Percentiles rank a stretch among this genome's conserved stretches.
Evolutionary conservation across 306 rosid species (phyloP).

Genomic region (Cucurbita moschata): DNA sequence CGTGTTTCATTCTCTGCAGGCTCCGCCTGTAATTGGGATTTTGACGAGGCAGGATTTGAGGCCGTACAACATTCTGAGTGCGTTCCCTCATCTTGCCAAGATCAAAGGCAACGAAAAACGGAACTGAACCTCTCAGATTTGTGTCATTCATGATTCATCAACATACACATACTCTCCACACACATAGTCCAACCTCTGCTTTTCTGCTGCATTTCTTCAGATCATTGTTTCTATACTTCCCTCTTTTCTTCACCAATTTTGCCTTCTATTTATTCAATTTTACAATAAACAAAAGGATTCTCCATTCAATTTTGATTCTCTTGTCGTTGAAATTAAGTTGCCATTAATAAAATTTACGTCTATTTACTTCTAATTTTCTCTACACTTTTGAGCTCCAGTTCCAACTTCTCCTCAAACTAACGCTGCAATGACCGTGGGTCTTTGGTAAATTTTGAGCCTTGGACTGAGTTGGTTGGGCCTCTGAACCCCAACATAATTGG

Average conservation of each 20-base stretch:
- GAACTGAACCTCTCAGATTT: slow-evolving; percentile 11
- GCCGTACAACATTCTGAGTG: slow-evolving; percentile 56
- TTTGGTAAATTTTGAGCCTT: too few species aligned
- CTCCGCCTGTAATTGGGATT: slow-evolving; percentile 63
- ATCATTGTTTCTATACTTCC: slow-evolving; percentile 3
- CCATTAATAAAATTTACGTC: neutral
- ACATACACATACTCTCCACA: neutral
- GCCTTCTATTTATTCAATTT: slow-evolving; percentile 19
- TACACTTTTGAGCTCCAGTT: too few species aligned
- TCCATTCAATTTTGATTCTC: slow-evolving; percentile 17
- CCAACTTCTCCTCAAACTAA: too few species aligned
- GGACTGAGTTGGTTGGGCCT: too few species aligned
- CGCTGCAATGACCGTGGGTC: too few species aligned
- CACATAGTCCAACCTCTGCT: neutral
- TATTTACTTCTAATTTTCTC: neutral
- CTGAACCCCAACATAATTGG: too few species aligned
- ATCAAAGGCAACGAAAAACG: slow-evolving; percentile 30
- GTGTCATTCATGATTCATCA: neutral
- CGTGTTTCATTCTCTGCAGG: slow-evolving; percentile 18
- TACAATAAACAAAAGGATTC: slow-evolving; percentile 17
- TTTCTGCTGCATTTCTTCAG: slow-evolving; percentile 9
- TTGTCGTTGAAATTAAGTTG: neutral
- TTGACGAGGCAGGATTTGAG: slow-evolving; percentile 78
- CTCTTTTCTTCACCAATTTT: slow-evolving; percentile 16
- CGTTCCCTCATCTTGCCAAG: slow-evolving; percentile 54